Evolutionary conservation across 78 protist genomes (phyloP).

Genomic region (Dictyostelium discoideum): DNA sequence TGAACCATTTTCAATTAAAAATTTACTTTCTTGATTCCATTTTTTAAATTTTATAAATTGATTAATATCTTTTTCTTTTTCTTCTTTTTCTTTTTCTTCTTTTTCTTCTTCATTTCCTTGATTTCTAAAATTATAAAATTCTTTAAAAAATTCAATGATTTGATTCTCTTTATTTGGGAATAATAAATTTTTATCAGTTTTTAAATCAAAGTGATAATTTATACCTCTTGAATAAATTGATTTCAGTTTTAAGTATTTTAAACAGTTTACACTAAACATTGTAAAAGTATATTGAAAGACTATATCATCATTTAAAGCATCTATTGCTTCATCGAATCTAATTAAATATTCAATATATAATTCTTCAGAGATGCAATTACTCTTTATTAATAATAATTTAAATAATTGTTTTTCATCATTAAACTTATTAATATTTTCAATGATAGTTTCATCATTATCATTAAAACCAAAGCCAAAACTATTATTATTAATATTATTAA

Average conservation of each 20-base stretch:
- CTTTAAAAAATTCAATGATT: neutral
- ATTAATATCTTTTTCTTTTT: neutral
- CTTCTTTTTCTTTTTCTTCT: too few species aligned
- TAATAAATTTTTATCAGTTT: neutral
- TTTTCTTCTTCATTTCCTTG: too few species aligned
- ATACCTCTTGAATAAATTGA: neutral
- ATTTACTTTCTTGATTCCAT: neutral
- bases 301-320: neutral
- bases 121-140: neutral
- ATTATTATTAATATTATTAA: neutral
- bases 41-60: slow-evolving; percentile 4
- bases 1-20: neutral
- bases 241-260: neutral
- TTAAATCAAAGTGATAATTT: neutral
- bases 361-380: neutral
- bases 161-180: neutral
- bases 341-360: slow-evolving; percentile 10
- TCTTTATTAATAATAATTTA: neutral
- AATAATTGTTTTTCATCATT: slow-evolving; percentile 2
- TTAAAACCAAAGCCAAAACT: neutral
- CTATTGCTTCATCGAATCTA: neutral
- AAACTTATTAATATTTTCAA: neutral
- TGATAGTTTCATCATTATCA: neutral
- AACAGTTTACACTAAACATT: neutral
- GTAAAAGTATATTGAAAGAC: neutral